Conservation (phyloP, 345 rosid species). For the Eucalyptus shirleyi region DNA sequence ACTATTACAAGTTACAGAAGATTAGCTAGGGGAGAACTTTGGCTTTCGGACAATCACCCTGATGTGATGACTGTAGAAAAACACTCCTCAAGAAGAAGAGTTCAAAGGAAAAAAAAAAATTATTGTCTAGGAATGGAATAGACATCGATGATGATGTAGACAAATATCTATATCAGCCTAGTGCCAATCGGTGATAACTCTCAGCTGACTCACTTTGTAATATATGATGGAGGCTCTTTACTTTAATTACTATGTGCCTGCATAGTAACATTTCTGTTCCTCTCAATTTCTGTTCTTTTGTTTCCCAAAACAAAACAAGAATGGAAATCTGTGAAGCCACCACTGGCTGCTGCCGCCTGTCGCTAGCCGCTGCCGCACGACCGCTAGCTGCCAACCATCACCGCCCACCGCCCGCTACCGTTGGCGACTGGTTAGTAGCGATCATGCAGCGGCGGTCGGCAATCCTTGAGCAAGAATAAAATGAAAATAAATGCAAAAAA, state of each 20-base stretch:
- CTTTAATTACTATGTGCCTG: neutral
- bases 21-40: neutral
- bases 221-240: neutral
- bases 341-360: too few relatives aligned
- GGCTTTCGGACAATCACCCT: neutral
- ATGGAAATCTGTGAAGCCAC: too few relatives aligned
- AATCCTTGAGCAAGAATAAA: too few relatives aligned
- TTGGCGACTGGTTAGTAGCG: too few relatives aligned
- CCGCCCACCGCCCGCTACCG: too few relatives aligned
- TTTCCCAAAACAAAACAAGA: too few relatives aligned
- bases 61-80: neutral
- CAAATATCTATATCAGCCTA: neutral
- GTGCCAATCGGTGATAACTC: neutral
- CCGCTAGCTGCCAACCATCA: too few relatives aligned
- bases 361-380: too few relatives aligned
- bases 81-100: neutral
- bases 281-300: too few relatives aligned
- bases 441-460: too few relatives aligned
- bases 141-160: neutral
- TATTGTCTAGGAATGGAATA: neutral
- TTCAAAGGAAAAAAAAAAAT: neutral
- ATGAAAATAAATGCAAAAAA: too few relatives aligned
- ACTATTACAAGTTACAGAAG: neutral
- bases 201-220: neutral
- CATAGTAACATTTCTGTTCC: too few relatives aligned